Conservation (phyloP, 2,329 filamentous ascomycete species). For the Fusarium sp. region DNA sequence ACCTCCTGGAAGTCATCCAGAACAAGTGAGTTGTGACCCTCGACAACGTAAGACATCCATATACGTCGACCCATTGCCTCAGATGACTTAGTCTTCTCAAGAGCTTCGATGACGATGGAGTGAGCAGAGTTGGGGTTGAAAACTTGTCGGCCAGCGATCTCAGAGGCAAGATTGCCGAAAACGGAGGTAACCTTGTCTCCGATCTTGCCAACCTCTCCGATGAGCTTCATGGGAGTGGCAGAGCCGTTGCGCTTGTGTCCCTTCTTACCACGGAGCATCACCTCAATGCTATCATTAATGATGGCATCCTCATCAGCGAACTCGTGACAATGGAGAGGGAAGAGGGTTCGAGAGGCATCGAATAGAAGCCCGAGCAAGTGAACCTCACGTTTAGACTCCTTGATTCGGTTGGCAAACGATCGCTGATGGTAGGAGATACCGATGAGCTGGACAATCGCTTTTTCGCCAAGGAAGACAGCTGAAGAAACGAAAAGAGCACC, state of each 20-base stretch:
- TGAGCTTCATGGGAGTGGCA: slow-evolving; percentile 79
- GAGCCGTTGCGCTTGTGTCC: slow-evolving; percentile 63
- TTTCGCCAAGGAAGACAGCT: slow-evolving; percentile 78
- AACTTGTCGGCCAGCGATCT: slow-evolving; percentile 94
- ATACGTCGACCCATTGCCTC: slow-evolving; percentile 94
- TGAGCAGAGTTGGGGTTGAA: slow-evolving; percentile 93
- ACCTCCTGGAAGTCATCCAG: slow-evolving; percentile 88
- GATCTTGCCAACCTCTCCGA: slow-evolving; percentile 80
- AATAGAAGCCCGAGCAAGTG: slow-evolving; percentile 85
- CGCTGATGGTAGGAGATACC: slow-evolving; percentile 87
- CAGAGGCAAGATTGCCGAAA: slow-evolving; percentile 91
- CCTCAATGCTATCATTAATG: slow-evolving; percentile 85
- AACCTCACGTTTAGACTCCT: slow-evolving; percentile 88
- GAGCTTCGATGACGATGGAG: slow-evolving; percentile 86
- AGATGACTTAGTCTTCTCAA: slow-evolving; percentile 84
- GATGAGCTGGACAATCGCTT: slow-evolving; percentile 82
- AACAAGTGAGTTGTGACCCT: slow-evolving; percentile 82
- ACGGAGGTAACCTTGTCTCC: slow-evolving; percentile 94
- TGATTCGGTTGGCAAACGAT: slow-evolving; percentile 84
- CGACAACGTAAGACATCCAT: slow-evolving; percentile 98
- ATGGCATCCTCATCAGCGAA: slow-evolving; percentile 92
- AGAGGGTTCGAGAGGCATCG: slow-evolving; percentile 87
- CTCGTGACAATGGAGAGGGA: slow-evolving; percentile 91
- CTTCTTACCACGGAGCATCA: slow-evolving; percentile 68
- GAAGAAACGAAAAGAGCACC: slow-evolving; percentile 74